These are phyloP conservation scores for Paraphysoderma sedebokerense DNA, from an alignment of 371 early-diverging fungal species.

Conservation along the genomic window DNA sequence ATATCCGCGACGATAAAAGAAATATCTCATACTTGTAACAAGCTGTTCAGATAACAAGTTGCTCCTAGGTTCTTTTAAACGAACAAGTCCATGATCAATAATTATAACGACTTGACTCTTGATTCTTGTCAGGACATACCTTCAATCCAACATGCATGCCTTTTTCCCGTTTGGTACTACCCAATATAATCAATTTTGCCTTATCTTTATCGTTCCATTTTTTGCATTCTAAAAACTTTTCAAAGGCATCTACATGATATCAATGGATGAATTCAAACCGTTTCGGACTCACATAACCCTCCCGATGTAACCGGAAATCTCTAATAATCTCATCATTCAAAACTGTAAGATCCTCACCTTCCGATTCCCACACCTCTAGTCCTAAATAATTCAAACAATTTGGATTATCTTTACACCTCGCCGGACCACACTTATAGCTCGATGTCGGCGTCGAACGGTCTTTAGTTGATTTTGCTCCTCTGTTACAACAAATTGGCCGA, in stretches of 20 bases:
- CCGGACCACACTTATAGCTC: too few relatives aligned
- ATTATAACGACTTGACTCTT: not conserved
- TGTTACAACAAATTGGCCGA: too few relatives aligned
- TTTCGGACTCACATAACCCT: too few relatives aligned
- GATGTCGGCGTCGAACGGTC: too few relatives aligned
- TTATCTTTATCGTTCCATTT: not conserved
- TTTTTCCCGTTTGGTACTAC: constrained; percentile 5
- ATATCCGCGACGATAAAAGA: too few relatives aligned
- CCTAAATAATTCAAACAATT: constrained; percentile 22
- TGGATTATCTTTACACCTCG: constrained; percentile 21
- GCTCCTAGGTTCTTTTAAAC: constrained; percentile 24
- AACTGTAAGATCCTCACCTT: constrained; percentile 8
- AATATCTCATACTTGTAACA: constrained; percentile 26
- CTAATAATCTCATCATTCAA: not conserved
- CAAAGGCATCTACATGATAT: constrained; percentile 13
- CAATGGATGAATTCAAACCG: not conserved
- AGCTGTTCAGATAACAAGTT: constrained; percentile 27
- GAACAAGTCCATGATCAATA: not conserved
- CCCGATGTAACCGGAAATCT: too few relatives aligned
- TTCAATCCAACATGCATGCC: constrained; percentile 10
- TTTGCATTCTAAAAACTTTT: constrained; percentile 5
- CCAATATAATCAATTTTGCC: not conserved
- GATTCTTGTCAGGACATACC: too few relatives aligned
- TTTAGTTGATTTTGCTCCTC: too few relatives aligned
- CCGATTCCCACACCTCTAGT: constrained; percentile 15